These are phyloP conservation scores for Haplographium delicatum DNA, from an alignment of 495 filamentous ascomycete species.

Conservation along the genomic window DNA sequence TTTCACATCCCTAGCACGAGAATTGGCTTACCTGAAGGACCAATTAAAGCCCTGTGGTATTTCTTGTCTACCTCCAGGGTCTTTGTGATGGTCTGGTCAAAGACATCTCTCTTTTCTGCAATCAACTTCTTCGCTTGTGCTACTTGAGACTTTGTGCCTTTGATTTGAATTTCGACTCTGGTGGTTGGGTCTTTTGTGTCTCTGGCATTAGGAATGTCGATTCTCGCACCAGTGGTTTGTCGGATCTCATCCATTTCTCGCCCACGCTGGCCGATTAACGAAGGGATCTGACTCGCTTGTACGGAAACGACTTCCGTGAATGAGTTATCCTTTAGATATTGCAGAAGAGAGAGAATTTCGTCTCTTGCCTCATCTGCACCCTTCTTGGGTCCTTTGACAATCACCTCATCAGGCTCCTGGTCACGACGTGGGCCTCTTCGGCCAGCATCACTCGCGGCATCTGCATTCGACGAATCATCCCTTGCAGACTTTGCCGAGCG, in stretches of 20 bases:
- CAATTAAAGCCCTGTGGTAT: constrained; percentile 87
- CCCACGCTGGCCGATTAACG: constrained; percentile 83
- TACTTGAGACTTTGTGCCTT: constrained; percentile 86
- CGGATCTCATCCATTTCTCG: constrained; percentile 87
- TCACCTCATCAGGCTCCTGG: constrained; percentile 83
- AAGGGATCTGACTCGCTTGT: constrained; percentile 80
- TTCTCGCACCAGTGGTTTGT: constrained; percentile 72
- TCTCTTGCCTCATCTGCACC: constrained; percentile 87
- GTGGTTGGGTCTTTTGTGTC: constrained; percentile 48
- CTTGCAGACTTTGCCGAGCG: constrained; percentile 52
- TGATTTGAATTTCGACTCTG: constrained; percentile 77
- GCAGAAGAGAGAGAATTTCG: constrained; percentile 78
- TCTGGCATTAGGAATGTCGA: constrained; percentile 71
- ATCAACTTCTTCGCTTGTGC: constrained; percentile 83
- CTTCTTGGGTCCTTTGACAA: constrained; percentile 82
- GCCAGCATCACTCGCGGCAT: constrained; percentile 66
- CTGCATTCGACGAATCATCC: constrained; percentile 65
- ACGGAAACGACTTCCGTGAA: constrained; percentile 73
- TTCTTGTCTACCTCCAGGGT: constrained; percentile 86
- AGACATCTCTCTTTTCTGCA: constrained; percentile 73
- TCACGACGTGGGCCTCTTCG: constrained; percentile 55
- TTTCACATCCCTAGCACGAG: not conserved
- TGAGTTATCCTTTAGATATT: constrained; percentile 83
- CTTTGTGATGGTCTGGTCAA: constrained; percentile 79
- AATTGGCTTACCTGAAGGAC: constrained; percentile 65